These are phyloP conservation scores for Chlorella vulgaris DNA, from an alignment of 139 green algal species.

Conservation along the genomic window DNA sequence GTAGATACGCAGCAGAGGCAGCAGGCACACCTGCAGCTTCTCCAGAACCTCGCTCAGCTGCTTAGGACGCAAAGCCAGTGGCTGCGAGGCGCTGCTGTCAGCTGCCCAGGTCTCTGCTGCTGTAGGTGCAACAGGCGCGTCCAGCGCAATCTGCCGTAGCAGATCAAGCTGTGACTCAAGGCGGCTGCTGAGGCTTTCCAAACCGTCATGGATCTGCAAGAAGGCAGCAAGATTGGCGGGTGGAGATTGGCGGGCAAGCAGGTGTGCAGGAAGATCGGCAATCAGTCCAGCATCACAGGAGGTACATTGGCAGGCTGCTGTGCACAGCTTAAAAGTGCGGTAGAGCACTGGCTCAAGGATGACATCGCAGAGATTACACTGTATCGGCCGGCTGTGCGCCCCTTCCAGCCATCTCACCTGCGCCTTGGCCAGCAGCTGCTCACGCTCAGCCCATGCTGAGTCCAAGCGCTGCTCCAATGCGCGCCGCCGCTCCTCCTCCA, in stretches of 20 bases:
- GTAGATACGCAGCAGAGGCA: not conserved
- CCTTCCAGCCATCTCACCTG: conserved; percentile 2
- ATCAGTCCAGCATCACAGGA: too few species aligned
- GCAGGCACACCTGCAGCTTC: conserved; percentile 24
- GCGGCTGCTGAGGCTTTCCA: conserved; percentile 10
- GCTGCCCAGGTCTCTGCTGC: not conserved
- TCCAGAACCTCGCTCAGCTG: conserved; percentile 19
- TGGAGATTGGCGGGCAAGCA: too few species aligned
- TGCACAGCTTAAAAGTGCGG: too few species aligned
- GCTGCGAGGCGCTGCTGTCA: not conserved
- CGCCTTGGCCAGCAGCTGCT: not conserved
- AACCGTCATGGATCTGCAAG: conserved; percentile 6
- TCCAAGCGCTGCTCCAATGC: not conserved
- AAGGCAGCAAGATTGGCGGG: too few species aligned
- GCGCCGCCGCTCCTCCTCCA: conserved; percentile 14
- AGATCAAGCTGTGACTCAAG: conserved; percentile 20
- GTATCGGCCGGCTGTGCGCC: too few species aligned
- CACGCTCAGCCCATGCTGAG: not conserved
- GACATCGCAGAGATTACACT: too few species aligned
- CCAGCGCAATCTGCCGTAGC: conserved; percentile 9
- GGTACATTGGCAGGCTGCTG: too few species aligned
- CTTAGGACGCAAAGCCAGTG: not conserved
- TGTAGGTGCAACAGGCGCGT: not conserved
- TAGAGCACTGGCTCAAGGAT: not conserved
- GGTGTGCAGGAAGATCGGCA: too few species aligned